A percentile compares a stretch with the other conserved stretches of the same genome.
Evolutionary conservation across 2,329 filamentous ascomycete genomes (phyloP).

Genomic region (Huntiella abstrusa): DNA sequence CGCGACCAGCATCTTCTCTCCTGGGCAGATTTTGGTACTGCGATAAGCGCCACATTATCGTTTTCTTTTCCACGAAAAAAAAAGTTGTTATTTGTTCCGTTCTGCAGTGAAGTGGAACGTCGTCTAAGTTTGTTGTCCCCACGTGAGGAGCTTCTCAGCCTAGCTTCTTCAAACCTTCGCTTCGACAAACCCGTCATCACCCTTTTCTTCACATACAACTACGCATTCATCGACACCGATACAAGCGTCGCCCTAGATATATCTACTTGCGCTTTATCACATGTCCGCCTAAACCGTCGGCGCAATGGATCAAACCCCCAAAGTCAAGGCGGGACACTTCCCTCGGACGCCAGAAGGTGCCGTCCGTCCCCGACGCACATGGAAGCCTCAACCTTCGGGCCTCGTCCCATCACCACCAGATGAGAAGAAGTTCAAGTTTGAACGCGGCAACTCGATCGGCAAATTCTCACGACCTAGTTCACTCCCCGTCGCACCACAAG

Average conservation of each 20-base stretch:
- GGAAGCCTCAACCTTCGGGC: conserved; percentile 6
- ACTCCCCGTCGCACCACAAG: conserved; percentile 30
- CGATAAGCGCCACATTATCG: too few species aligned
- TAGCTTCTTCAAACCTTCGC: not conserved
- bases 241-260: not conserved
- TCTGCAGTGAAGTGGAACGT: conserved; percentile 2
- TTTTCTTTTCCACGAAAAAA: too few species aligned
- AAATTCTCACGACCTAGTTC: conserved; percentile 13
- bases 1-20: not conserved
- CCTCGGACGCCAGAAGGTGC: conserved; percentile 10
- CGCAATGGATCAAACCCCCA: conserved; percentile 11
- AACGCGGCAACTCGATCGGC: not conserved
- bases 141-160: not conserved
- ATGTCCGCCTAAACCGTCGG: conserved; percentile 3
- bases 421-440: conserved; percentile 3
- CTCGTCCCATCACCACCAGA: conserved; percentile 5
- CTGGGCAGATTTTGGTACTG: not conserved
- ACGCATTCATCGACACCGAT: too few species aligned
- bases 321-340: conserved; percentile 10
- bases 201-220: not conserved
- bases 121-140: not conserved
- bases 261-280: not conserved
- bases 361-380: conserved; percentile 10
- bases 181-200: not conserved
- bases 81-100: too few species aligned